Evolutionary conservation across 1,284 basidiomycete genomes (phyloP).

Genomic region (Sanguinoderma infundibulare): DNA sequence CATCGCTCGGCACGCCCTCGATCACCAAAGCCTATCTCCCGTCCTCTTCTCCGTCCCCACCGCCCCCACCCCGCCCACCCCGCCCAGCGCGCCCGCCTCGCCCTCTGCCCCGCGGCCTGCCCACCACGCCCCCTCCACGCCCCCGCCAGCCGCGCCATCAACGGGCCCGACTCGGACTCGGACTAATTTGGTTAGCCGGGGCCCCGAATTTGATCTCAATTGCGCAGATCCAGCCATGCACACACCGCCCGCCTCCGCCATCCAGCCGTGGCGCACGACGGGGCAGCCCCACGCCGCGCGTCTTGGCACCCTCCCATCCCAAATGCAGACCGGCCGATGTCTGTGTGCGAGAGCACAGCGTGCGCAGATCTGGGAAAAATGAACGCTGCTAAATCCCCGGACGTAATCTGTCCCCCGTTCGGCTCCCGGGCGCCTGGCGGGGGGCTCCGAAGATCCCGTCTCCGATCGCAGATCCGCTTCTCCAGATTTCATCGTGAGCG

Average conservation of each 20-base stretch:
- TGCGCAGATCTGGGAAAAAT: constrained; percentile 20
- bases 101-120: neutral
- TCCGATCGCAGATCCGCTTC: constrained; percentile 31
- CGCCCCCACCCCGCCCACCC: constrained; percentile 3
- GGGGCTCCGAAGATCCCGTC: constrained; percentile 22
- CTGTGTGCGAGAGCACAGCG: constrained; percentile 12
- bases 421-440: constrained; percentile 14
- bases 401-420: constrained; percentile 22
- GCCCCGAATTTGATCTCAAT: constrained; percentile 28
- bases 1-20: constrained; percentile 31
- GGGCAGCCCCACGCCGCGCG: neutral
- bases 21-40: constrained; percentile 32
- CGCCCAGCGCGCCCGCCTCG: neutral
- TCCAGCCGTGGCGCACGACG: neutral
- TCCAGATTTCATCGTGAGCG: constrained; percentile 26
- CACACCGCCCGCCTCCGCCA: constrained; percentile 11
- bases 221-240: constrained; percentile 19
- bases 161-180: constrained; percentile 10
- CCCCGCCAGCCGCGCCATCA: constrained; percentile 10
- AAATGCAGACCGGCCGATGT: neutral
- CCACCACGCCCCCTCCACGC: constrained; percentile 15
- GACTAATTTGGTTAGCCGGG: constrained; percentile 17
- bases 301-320: neutral
- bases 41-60: neutral
- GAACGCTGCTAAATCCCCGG: constrained; percentile 13